These are phyloP conservation scores for Parafenestella ontariensis DNA, from an alignment of 2,329 filamentous ascomycete species.

Conservation along the genomic window DNA sequence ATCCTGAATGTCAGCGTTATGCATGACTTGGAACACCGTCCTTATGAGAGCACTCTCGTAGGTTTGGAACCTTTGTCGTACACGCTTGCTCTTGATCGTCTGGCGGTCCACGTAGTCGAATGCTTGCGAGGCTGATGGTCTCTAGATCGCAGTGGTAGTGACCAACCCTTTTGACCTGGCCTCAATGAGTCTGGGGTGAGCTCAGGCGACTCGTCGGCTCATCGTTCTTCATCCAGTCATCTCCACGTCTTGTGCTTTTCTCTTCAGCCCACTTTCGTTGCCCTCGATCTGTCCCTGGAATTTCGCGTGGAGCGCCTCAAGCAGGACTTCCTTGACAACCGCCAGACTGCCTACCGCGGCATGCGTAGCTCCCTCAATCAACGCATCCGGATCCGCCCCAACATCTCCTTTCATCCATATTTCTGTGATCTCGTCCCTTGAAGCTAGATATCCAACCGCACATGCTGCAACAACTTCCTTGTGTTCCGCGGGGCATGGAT, in stretches of 20 bases:
- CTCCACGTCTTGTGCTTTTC: slow-evolving; percentile 41
- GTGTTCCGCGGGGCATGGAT: slow-evolving; percentile 84
- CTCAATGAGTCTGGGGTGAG: background rate
- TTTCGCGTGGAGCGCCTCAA: slow-evolving; percentile 54
- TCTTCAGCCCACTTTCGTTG: slow-evolving; percentile 27
- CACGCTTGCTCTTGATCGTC: background rate
- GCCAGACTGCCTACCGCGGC: slow-evolving; percentile 66
- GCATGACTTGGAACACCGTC: background rate
- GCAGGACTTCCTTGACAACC: slow-evolving; percentile 67
- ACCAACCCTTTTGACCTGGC: background rate
- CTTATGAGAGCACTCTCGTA: too few relatives aligned
- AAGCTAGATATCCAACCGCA: slow-evolving; percentile 87
- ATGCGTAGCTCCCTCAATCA: slow-evolving; percentile 70
- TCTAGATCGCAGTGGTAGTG: background rate
- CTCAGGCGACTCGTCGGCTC: background rate
- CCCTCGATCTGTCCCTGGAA: slow-evolving; percentile 30
- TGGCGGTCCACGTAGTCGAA: background rate
- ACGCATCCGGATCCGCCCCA: slow-evolving; percentile 56
- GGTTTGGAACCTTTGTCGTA: background rate
- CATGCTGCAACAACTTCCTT: slow-evolving; percentile 79
- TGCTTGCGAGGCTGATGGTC: background rate
- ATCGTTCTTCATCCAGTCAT: slow-evolving; percentile 37
- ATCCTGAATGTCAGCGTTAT: slow-evolving; percentile 5
- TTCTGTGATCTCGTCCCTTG: slow-evolving; percentile 89
- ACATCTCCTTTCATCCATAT: slow-evolving; percentile 87